Evolutionary conservation across 176 grass and related monocot species (phyloP).

Genomic region (Lolium rigidum): DNA sequence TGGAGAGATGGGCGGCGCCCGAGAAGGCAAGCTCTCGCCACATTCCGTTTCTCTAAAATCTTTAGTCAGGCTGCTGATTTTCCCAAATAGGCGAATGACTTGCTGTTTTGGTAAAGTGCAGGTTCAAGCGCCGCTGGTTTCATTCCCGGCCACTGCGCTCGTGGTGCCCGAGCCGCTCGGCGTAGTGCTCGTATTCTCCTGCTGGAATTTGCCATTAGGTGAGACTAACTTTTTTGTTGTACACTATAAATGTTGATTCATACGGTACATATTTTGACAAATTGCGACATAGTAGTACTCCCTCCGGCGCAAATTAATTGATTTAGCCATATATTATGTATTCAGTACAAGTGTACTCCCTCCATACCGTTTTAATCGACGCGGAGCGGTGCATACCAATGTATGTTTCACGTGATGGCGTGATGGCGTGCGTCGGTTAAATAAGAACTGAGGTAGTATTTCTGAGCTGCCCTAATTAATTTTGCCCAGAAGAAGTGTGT

Average conservation of each 20-base stretch:
- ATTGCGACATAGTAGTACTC: not conserved
- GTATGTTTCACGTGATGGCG: too few species aligned
- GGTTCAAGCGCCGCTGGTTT: slow-evolving; percentile 54
- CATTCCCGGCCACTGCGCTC: slow-evolving; percentile 70
- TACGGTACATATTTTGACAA: not conserved
- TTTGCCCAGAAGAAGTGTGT: not conserved
- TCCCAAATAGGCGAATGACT: not conserved
- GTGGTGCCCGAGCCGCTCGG: slow-evolving; percentile 81
- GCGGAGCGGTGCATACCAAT: too few species aligned
- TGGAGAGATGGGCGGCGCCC: slow-evolving; percentile 74
- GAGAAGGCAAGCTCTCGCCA: slow-evolving; percentile 49
- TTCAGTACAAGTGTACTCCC: too few species aligned
- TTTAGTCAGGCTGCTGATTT: not conserved
- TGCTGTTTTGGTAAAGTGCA: not conserved
- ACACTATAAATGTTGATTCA: not conserved
- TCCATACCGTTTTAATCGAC: too few species aligned
- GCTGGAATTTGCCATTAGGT: slow-evolving; percentile 85
- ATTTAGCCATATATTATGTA: too few species aligned
- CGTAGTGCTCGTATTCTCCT: slow-evolving; percentile 76
- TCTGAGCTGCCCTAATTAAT: too few species aligned
- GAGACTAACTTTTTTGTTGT: not conserved
- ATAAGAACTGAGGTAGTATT: too few species aligned
- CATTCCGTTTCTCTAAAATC: not conserved
- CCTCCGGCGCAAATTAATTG: too few species aligned
- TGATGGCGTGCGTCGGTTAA: too few species aligned